Percentiles rank a stretch among this genome's conserved stretches.
Conservation (phyloP, 139 green algal genomes). For the Haematococcus sp. region DNA sequence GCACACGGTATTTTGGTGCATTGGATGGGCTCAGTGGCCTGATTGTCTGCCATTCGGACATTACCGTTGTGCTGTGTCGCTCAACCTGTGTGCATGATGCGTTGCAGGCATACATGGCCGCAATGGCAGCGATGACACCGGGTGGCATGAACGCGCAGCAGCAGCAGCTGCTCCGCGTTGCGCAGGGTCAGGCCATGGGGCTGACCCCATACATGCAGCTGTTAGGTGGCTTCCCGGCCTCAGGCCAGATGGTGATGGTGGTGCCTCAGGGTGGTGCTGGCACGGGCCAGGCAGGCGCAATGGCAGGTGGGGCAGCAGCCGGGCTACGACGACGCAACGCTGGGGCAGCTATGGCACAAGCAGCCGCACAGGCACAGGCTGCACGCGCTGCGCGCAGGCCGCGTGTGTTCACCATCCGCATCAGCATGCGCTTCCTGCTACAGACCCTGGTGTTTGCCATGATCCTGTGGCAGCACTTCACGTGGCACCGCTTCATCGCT, state of each 20-base stretch:
- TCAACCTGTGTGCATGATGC: neutral
- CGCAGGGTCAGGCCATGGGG: neutral
- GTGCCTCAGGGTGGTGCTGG: neutral
- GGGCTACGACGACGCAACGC: constrained; percentile 5
- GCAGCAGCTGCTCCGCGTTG: neutral
- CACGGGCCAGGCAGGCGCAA: neutral
- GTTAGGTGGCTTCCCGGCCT: neutral
- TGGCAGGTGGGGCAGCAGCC: constrained; percentile 1
- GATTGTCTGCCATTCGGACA: no score
- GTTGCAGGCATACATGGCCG: neutral
- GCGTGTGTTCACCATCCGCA: constrained; percentile 50
- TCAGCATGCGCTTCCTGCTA: constrained; percentile 64
- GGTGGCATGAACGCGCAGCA: neutral
- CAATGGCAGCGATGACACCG: neutral
- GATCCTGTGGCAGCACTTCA: constrained; percentile 71
- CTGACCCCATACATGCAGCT: neutral
- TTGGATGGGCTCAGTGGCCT: no score
- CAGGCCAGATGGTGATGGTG: neutral
- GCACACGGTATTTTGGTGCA: neutral
- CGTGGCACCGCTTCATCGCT: constrained; percentile 56
- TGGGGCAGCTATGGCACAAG: neutral
- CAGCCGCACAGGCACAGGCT: neutral
- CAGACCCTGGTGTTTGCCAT: constrained; percentile 63
- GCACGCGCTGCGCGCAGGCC: constrained; percentile 19
- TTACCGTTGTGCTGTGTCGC: no score